Evolutionary conservation across 345 rosid genomes (phyloP), one percentile per base, ranked within the genome.

Genomic region (Moricandia moricandioides): DNA sequence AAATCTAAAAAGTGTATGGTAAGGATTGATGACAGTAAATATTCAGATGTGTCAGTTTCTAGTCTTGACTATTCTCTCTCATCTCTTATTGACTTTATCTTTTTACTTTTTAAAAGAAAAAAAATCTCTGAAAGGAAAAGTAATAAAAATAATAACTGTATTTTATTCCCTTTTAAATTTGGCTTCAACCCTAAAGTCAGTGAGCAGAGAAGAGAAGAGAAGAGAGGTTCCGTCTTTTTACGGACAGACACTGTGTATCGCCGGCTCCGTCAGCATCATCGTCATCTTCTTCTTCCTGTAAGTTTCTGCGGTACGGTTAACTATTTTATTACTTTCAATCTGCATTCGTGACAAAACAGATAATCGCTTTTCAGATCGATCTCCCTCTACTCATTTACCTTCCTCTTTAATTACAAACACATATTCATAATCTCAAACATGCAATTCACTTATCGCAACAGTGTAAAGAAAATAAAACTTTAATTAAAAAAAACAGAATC

Each of bases 171-270:
- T 52, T 52, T 52, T 52, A 14, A 52, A 57, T 57, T 57, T 27
- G 8, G 33, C 9, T 57, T 57, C 62, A 57, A 59, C 64, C 64
- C 64, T 59, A 59, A 30, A 59, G 39, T 33, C 8, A 29, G 17
- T 55, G 16, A 43, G 34, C 43, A 64, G 43, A 39, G 54, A 16
- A 26, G 24, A 21, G 34, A 65, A 64, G 43, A 39, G 54, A 16
- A 26, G 24, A 21, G 69, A n/a, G 45, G 17, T 17, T 62, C 35
- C 65, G 26, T 74, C 70, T n/a, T 65, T 65, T 10, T 57, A 9
- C 52, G 54, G 67, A 59, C 54, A 75, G 67, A 59, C 54, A 75
- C 73, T 21, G 67, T 24, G n/a, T 9, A 30, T 61, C 27, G 12
- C 12, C 77, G 5, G 59, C 64, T 16, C 13, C 63, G 6, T 37